phyloP scores from a whole-genome alignment of 345 rosid genomes.

The Acer yangbiense region DNA sequence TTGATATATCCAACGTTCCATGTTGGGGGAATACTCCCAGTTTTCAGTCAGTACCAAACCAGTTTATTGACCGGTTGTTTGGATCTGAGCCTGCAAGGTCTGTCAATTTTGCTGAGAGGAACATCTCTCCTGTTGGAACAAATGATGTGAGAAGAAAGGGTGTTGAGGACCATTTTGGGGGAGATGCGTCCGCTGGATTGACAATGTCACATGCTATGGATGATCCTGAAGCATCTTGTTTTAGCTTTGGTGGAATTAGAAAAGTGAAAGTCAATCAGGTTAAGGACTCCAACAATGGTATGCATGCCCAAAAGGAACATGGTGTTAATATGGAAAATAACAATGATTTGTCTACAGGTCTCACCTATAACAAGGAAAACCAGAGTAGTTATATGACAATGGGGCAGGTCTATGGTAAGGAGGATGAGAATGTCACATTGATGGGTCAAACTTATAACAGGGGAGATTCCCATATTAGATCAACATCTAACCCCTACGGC shows the following conservation, averaged over 20 bases:
- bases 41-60: slow-evolving; percentile 63
- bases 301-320: slow-evolving; percentile 46
- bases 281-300: slow-evolving; percentile 46
- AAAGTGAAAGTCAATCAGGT: slow-evolving; percentile 68
- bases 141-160: slow-evolving; percentile 32
- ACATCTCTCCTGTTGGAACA: slow-evolving; percentile 44
- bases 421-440: slow-evolving; percentile 42
- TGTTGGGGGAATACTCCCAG: slow-evolving; percentile 64
- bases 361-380: slow-evolving; percentile 40
- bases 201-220: slow-evolving; percentile 63
- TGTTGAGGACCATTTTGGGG: slow-evolving; percentile 38
- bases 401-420: slow-evolving; percentile 41
- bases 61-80: slow-evolving; percentile 61
- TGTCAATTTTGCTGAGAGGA: slow-evolving; percentile 52
- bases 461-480: slow-evolving; percentile 33
- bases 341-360: slow-evolving; percentile 39
- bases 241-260: slow-evolving; percentile 55
- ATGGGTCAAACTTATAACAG: slow-evolving; percentile 47
- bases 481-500: slow-evolving; percentile 31
- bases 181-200: slow-evolving; percentile 56
- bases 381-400: slow-evolving; percentile 48
- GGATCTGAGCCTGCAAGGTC: slow-evolving; percentile 66
- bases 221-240: slow-evolving; percentile 52
- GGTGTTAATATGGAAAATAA: slow-evolving; percentile 37
- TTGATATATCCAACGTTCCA: slow-evolving; percentile 45